Evolutionary conservation across 179 eudicot genomes (phyloP), one percentile per base, ranked within the genome.

Genomic region (Silene coronaria): DNA sequence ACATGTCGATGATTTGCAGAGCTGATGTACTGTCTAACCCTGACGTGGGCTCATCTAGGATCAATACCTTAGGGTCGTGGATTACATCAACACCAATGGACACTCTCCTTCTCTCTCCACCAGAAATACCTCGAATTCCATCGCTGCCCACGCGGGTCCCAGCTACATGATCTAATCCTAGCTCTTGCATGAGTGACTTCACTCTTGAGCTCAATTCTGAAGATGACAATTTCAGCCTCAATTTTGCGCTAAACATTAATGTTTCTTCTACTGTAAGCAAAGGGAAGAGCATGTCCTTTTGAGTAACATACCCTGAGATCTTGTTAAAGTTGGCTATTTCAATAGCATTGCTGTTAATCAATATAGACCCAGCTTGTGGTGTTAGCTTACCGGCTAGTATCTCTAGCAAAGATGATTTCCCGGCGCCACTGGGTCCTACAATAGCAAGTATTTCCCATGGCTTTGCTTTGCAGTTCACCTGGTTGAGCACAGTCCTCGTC

Each of bases 361-460:
- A 88, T n/a, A 96, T 80, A 32, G 92, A 79, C 19, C 88, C 90
- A 32, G 71, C 64, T 53, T 88, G 89, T 6, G 95, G 96, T 21
- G 75, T 82, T 75, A 96, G 77, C 81, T 84, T 93, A 0, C 97
- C 99, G 70, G 99, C 92, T 5, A 96, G 90, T 77, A 96, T 84
- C 78, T 96, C 97, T 2, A 96, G 93, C 60, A 96, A 82, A 3
- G 97, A 83, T 11, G 99, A 93, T 67, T 96, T 96, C 0, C 99
- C 99, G 38, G 99, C 97, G 2, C 99, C 99, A 48, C 99, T 96
- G 0, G 99, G 99, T 3, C 99, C 99, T 62, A 96, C 90, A 3
- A 96, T 91, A 60, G 99, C 99, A 2, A 96, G 88, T 51, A 96
- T 83, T 65, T 96, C 99, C 93, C 97, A 93, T 6, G 99, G 97